Evolutionary conservation across 1,284 basidiomycete species (phyloP).

Genomic region (Sanghuangporus baumii): DNA sequence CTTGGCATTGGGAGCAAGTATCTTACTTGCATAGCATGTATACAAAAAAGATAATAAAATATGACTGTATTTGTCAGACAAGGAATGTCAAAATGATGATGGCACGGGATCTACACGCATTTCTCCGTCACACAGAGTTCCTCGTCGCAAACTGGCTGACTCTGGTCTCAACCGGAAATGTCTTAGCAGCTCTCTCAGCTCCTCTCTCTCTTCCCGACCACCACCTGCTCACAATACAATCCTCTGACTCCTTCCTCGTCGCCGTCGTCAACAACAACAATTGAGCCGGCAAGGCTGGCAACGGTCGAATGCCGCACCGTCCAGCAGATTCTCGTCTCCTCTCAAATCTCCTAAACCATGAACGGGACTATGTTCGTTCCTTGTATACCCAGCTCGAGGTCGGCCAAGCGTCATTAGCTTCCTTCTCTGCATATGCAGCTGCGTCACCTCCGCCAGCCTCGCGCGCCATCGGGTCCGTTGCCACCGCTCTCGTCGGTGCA

Average conservation of each 20-base stretch:
- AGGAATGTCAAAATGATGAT: not conserved
- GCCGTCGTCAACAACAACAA: not conserved
- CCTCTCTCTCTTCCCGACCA: not conserved
- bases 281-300: not conserved
- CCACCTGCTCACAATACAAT: not conserved
- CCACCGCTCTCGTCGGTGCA: conserved; percentile 51
- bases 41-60: no score
- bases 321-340: conserved; percentile 66
- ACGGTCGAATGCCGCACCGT: conserved; percentile 57
- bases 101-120: not conserved
- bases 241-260: no score
- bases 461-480: conserved; percentile 51
- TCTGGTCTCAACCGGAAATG: not conserved
- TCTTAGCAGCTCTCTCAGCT: not conserved
- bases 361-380: conserved; percentile 66
- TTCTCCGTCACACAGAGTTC: no score
- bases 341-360: conserved; percentile 56
- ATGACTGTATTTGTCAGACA: no score
- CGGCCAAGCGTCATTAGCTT: conserved; percentile 56
- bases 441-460: conserved; percentile 54
- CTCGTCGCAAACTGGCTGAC: no score
- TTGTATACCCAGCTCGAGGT: conserved; percentile 48
- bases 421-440: conserved; percentile 68
- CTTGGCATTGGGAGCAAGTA: no score
- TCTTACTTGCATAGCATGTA: no score